Conservation (phyloP, 768 basidiomycete genomes). For the Podaxis carcinomalis region DNA sequence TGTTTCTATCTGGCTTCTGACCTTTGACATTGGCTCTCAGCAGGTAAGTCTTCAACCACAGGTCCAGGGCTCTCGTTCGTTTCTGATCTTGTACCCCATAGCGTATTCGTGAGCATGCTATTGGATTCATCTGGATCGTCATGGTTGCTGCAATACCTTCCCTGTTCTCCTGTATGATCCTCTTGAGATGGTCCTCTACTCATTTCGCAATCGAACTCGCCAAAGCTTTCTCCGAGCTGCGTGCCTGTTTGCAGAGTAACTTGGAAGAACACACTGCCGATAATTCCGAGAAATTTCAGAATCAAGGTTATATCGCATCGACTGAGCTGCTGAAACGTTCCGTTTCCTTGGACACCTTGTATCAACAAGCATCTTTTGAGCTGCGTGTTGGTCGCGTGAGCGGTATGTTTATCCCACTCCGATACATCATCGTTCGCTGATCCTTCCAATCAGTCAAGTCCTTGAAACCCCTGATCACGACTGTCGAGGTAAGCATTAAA, state of each 20-base stretch:
- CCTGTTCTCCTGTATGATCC: slow-evolving; percentile 30
- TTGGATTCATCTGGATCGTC: slow-evolving; percentile 37
- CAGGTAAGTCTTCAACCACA: slow-evolving; percentile 22
- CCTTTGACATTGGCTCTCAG: slow-evolving; percentile 27
- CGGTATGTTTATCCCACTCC: slow-evolving; percentile 23
- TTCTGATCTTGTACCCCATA: not conserved
- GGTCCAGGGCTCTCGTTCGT: not conserved
- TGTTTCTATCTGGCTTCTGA: slow-evolving; percentile 42
- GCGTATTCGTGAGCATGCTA: slow-evolving; percentile 23
- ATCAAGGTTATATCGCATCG: not conserved
- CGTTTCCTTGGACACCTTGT: slow-evolving; percentile 33
- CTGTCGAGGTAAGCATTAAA: slow-evolving; percentile 26
- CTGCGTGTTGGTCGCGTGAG: slow-evolving; percentile 39
- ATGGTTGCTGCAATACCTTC: slow-evolving; percentile 32
- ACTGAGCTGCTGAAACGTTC: slow-evolving; percentile 28
- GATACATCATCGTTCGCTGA: not conserved
- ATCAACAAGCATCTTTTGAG: slow-evolving; percentile 43
- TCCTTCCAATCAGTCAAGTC: slow-evolving; percentile 26
- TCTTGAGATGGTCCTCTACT: slow-evolving; percentile 38
- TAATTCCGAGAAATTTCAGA: slow-evolving; percentile 3
- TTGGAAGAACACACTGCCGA: slow-evolving; percentile 15
- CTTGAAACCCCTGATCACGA: slow-evolving; percentile 38
- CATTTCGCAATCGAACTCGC: slow-evolving; percentile 38
- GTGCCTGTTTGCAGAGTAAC: slow-evolving; percentile 27
- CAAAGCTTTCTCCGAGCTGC: slow-evolving; percentile 28